phyloP scores from a whole-genome alignment of 805 yeast species.

The Cephaloascus fragrans region DNA sequence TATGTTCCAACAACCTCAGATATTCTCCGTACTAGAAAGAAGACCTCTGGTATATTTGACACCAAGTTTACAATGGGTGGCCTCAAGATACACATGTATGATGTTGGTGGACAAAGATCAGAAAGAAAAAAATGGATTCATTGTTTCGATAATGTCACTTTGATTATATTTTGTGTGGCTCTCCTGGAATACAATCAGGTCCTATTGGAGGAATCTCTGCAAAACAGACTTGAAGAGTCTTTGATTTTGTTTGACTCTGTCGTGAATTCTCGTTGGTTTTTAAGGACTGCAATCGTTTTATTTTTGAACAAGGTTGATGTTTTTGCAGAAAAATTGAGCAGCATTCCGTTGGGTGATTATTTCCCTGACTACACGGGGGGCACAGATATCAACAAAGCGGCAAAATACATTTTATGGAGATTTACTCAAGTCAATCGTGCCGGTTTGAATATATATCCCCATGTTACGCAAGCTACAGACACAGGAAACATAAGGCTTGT shows the following conservation, averaged over 20 bases:
- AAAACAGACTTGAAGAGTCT: slow-evolving; percentile 87
- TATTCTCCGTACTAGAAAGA: slow-evolving; percentile 78
- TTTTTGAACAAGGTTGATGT: slow-evolving; percentile 86
- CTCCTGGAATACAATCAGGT: slow-evolving; percentile 88
- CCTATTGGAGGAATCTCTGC: slow-evolving; percentile 81
- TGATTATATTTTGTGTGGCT: slow-evolving; percentile 81
- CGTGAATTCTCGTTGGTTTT: slow-evolving; percentile 80
- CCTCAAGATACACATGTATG: slow-evolving; percentile 44
- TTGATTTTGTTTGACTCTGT: slow-evolving; percentile 74
- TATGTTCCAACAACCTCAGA: slow-evolving; percentile 73
- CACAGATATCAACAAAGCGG: slow-evolving; percentile 54
- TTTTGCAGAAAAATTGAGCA: slow-evolving; percentile 57
- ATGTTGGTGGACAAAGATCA: slow-evolving; percentile 94
- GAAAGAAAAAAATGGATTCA: slow-evolving; percentile 94
- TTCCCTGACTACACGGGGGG: slow-evolving; percentile 76
- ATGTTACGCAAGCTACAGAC: slow-evolving; percentile 91
- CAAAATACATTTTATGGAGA: slow-evolving; percentile 56
- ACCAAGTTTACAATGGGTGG: slow-evolving; percentile 69
- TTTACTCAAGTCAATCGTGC: slow-evolving; percentile 65
- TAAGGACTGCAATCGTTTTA: slow-evolving; percentile 76
- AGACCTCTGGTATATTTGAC: slow-evolving; percentile 88
- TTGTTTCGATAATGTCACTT: slow-evolving; percentile 84
- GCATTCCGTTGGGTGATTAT: slow-evolving; percentile 57
- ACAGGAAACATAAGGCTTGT: slow-evolving; percentile 82
- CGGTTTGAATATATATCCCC: slow-evolving; percentile 76